Conservation (phyloP, 352 stramenopile species). For the Sclerospora graminicola region DNA sequence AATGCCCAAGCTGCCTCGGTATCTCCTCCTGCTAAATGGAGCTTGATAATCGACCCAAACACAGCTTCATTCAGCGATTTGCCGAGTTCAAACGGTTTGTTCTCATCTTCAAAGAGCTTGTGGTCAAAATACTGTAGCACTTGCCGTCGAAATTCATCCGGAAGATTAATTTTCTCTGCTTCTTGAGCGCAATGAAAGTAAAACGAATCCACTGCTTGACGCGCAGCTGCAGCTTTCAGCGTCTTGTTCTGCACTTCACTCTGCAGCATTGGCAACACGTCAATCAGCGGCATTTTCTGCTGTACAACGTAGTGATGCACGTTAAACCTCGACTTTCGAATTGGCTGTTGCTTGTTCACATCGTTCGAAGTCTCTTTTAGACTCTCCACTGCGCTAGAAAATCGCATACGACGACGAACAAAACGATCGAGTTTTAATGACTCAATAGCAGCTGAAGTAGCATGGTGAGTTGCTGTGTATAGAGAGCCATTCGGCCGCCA, state of each 20-base stretch:
- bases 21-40: constrained; percentile 33
- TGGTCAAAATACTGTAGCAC: constrained; percentile 45
- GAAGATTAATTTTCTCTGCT: constrained; percentile 18
- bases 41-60: constrained; percentile 45
- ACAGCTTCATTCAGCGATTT: constrained; percentile 53
- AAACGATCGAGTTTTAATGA: too few relatives aligned
- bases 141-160: constrained; percentile 17
- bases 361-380: not conserved
- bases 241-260: constrained; percentile 26
- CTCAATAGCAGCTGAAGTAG: too few relatives aligned
- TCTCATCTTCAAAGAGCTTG: constrained; percentile 27
- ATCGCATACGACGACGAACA: constrained; percentile 1
- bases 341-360: not conserved
- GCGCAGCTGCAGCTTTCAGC: constrained; percentile 14
- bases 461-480: too few relatives aligned
- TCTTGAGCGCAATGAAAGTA: constrained; percentile 66
- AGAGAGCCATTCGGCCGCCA: too few relatives aligned
- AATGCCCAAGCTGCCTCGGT: constrained; percentile 37
- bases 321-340: constrained; percentile 16
- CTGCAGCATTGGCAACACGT: constrained; percentile 42
- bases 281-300: constrained; percentile 34
- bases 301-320: constrained; percentile 40
- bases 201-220: constrained; percentile 57
- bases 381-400: not conserved
- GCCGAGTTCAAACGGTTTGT: constrained; percentile 26